phyloP scores from a whole-genome alignment of 176 grass and related monocot species.

The Otatea glauca region DNA sequence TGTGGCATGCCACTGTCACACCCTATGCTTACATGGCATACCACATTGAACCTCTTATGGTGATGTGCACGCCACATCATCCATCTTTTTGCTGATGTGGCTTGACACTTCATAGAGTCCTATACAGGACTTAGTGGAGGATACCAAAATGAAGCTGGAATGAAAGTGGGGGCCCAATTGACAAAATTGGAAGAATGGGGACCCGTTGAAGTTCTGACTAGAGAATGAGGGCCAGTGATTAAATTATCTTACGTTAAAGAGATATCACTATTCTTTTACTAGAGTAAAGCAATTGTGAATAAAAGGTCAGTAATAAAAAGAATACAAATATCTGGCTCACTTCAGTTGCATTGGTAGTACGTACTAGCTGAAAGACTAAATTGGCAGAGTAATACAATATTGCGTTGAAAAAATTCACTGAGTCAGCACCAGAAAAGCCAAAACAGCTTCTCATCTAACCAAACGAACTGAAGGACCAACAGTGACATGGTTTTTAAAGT shows the following conservation, averaged over 20 bases:
- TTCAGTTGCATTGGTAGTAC: background rate
- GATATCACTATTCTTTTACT: background rate
- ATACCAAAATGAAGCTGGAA: background rate
- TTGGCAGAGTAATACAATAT: background rate
- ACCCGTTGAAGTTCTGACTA: background rate
- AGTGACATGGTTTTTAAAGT: background rate
- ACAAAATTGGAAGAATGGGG: background rate
- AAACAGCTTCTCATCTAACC: background rate
- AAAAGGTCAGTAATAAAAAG: background rate
- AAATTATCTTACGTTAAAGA: background rate
- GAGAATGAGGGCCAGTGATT: background rate
- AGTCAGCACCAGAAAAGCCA: background rate
- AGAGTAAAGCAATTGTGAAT: background rate
- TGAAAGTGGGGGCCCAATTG: background rate
- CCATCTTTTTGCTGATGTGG: background rate
- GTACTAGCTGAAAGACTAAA: background rate
- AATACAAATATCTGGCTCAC: background rate
- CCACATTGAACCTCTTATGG: background rate
- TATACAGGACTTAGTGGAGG: background rate
- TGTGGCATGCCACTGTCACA: background rate
- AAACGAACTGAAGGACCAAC: background rate
- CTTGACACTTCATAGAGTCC: background rate
- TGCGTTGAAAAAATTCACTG: background rate
- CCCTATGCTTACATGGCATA: background rate
- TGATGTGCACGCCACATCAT: background rate